Evolutionary conservation across 768 basidiomycete genomes (phyloP).

Genomic region (Dendrothele bispora): DNA sequence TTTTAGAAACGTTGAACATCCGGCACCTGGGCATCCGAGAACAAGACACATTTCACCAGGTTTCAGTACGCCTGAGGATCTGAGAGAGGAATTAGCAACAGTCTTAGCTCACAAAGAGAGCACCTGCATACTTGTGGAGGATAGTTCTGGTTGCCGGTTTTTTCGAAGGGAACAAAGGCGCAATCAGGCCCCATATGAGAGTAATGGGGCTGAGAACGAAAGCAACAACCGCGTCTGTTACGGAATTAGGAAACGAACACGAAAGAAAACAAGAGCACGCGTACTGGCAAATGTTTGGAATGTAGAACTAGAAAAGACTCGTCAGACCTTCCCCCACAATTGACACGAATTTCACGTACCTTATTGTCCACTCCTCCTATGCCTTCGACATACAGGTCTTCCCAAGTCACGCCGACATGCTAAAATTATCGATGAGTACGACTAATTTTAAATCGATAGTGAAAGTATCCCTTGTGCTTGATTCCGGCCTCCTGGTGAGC

Average conservation of each 20-base stretch:
- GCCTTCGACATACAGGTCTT: conserved; percentile 63
- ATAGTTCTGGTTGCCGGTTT: conserved; percentile 48
- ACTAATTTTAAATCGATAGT: background rate
- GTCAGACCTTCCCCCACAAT: background rate
- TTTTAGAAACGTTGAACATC: conserved; percentile 87
- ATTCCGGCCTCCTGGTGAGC: conserved; percentile 65
- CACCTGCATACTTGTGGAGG: conserved; percentile 49
- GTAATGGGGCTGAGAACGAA: conserved; percentile 56
- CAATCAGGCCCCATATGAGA: conserved; percentile 43
- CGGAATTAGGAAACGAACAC: background rate
- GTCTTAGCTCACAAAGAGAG: background rate
- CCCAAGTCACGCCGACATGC: conserved; percentile 77
- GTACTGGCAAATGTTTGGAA: conserved; percentile 60
- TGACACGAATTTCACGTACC: conserved; percentile 32
- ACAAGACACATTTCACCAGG: conserved; percentile 88
- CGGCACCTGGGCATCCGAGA: conserved; percentile 79
- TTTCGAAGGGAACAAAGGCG: conserved; percentile 38
- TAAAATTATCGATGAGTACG: conserved; percentile 16
- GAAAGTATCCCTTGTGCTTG: conserved; percentile 57
- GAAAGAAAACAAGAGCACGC: conserved; percentile 16
- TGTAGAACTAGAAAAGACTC: conserved; percentile 42
- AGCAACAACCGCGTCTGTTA: conserved; percentile 46
- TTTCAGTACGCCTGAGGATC: conserved; percentile 67
- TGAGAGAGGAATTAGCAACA: conserved; percentile 20
- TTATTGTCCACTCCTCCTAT: conserved; percentile 56